Conservation (phyloP, 2,329 filamentous ascomycete genomes). For the Clonostachys rhizophaga region DNA sequence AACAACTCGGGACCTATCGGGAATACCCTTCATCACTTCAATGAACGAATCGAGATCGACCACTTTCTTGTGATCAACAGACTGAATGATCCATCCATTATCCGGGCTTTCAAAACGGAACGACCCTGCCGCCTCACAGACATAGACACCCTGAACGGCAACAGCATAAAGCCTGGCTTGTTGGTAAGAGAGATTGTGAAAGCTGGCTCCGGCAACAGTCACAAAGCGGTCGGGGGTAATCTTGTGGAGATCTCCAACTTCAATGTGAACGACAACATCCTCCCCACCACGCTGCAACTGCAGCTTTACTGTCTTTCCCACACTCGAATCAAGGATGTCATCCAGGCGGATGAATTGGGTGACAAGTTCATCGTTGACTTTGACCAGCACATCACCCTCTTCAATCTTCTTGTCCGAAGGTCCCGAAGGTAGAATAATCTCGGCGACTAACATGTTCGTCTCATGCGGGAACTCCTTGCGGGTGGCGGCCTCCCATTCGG, state of each 20-base stretch:
- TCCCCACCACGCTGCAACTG: constrained; percentile 85
- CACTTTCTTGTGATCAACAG: constrained; percentile 86
- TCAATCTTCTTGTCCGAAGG: constrained; percentile 84
- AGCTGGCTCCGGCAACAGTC: constrained; percentile 87
- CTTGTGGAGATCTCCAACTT: constrained; percentile 83
- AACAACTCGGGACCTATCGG: constrained; percentile 78
- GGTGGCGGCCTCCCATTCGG: constrained; percentile 82
- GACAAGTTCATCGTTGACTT: constrained; percentile 88
- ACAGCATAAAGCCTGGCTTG: constrained; percentile 95
- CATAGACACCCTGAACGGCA: constrained; percentile 84
- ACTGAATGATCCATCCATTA: constrained; percentile 90
- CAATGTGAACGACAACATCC: constrained; percentile 78
- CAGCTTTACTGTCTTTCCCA: constrained; percentile 72
- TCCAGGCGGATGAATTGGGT: constrained; percentile 92
- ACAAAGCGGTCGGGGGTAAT: constrained; percentile 97
- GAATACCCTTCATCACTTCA: constrained; percentile 83
- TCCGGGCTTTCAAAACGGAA: constrained; percentile 91
- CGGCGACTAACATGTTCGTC: constrained; percentile 94
- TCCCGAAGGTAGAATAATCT: constrained; percentile 88
- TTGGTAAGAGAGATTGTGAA: constrained; percentile 96
- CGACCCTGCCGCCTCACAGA: constrained; percentile 91
- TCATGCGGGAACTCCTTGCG: constrained; percentile 83
- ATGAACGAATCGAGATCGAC: constrained; percentile 86
- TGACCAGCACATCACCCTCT: constrained; percentile 89
- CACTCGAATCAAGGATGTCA: constrained; percentile 84